Conservation (phyloP, 2,329 filamentous ascomycete species). For the Claviceps sp. region DNA sequence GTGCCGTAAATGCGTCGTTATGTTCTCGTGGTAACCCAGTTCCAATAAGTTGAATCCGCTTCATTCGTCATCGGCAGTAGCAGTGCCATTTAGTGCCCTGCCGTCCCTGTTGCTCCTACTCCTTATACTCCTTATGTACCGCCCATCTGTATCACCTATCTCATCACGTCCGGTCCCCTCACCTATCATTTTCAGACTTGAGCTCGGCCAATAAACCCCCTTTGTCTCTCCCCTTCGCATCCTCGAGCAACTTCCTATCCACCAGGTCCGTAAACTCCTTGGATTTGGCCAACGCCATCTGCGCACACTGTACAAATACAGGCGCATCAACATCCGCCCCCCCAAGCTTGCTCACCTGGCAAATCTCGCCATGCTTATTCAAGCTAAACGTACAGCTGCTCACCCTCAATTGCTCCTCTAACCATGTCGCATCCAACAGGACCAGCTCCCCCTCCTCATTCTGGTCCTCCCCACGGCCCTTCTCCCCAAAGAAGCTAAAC, state of each 20-base stretch:
- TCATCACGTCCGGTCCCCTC: conserved; percentile 4
- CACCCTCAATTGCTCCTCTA: conserved; percentile 65
- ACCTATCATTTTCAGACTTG: conserved; percentile 71
- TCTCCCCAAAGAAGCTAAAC: conserved; percentile 68
- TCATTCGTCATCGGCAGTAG: not conserved
- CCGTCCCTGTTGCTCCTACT: not conserved
- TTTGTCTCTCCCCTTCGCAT: conserved; percentile 63
- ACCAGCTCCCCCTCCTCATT: conserved; percentile 39
- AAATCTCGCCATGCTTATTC: conserved; percentile 82
- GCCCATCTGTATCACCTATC: not conserved
- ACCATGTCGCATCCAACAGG: conserved; percentile 55
- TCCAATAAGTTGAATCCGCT: not conserved
- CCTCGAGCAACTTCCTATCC: conserved; percentile 59
- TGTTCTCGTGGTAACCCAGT: not conserved
- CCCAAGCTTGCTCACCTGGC: conserved; percentile 81
- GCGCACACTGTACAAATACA: conserved; percentile 61
- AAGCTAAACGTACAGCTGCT: conserved; percentile 70
- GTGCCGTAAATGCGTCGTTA: not conserved
- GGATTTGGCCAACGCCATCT: conserved; percentile 61
- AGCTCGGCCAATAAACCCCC: conserved; percentile 67
- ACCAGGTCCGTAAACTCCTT: conserved; percentile 67
- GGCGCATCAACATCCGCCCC: conserved; percentile 72
- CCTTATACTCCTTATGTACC: not conserved
- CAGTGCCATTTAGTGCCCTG: not conserved
- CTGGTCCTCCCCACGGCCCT: conserved; percentile 40